Base-by-base conservation (phyloP, 495 filamentous ascomycete species). In the Aspergillus ostianus region DNA sequence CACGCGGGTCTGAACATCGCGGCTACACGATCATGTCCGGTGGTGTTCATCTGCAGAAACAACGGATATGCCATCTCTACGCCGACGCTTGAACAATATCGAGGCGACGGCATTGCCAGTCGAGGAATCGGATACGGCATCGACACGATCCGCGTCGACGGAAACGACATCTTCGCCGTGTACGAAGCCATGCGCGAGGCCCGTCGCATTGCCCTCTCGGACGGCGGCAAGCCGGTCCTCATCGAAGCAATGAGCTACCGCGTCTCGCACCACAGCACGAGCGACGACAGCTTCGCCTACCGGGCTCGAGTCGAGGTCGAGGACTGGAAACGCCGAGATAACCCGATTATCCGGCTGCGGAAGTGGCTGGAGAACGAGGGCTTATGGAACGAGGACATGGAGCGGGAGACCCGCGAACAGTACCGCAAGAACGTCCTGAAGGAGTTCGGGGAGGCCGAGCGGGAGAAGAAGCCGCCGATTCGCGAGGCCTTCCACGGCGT, bases 231-330 rank as follows among this genome's bases (percentile, higher is more conserved):
- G 59, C 91, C 90, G 0, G 85, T 99, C 0, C 75, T 99, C 3
- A 88, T 99, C 52, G 94, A 99, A 76, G 92, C 91, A 19, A 97
- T 99, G 94, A 92, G 89, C 27, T 99, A 99, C 71, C 92, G 94
- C 17, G 93, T 99, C 49, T 90, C 87, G 36, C 94, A 99, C 71
- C 94, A 99, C 75, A 97, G 92, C 73, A 99, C 94, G 0, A 91
- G 87, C n/a, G 94, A 99, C 65, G 94, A 99, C 68, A 93, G 89
- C 41, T 98, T 97, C 68, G 93, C 93, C 2, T 99, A 99, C 73
- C 91, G 94, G 18, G 92, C 93, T 0, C 83, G 85, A 26, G 89
- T 96, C 0, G 94, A 99, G 66, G 94, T 99, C 3, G 94, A 99
- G 67, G 93, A 98, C 63, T 98, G 94, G 94, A 98, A 98, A 70